These are phyloP conservation scores for Fraxinus dipetala DNA, from an alignment of 305 asterid genomes.

Conservation along the genomic window DNA sequence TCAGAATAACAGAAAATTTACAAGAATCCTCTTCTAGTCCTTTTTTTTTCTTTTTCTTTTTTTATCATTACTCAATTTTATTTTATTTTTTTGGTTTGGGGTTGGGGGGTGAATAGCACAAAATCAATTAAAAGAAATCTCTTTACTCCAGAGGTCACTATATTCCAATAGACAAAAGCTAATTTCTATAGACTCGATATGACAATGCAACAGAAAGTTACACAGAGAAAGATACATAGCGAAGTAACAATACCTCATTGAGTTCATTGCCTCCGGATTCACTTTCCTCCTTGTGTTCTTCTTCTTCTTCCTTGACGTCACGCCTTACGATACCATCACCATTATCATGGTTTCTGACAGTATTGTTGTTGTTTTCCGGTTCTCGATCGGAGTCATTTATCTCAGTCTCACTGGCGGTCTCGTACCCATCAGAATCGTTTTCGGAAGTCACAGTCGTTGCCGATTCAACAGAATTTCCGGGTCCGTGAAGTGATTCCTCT, in stretches of 20 bases:
- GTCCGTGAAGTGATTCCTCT: conserved; percentile 23
- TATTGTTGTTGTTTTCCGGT: conserved; percentile 24
- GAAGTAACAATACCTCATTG: conserved; percentile 35
- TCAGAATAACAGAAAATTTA: background rate
- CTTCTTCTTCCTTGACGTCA: conserved; percentile 26
- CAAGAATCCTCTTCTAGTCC: background rate
- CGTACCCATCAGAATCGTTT: conserved; percentile 69
- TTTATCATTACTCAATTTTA: background rate
- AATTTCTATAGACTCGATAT: background rate
- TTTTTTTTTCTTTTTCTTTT: no score
- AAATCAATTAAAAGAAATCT: background rate
- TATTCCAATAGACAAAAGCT: background rate
- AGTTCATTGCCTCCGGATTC: conserved; percentile 28
- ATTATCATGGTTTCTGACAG: conserved; percentile 7
- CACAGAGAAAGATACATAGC: background rate
- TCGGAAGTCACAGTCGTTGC: conserved; percentile 38
- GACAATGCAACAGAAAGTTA: background rate
- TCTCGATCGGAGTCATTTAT: conserved; percentile 40
- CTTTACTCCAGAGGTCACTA: background rate
- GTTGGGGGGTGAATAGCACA: background rate
- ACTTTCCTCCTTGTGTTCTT: conserved; percentile 22
- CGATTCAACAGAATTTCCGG: conserved; percentile 6
- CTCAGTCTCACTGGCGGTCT: conserved; percentile 89
- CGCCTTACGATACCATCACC: conserved; percentile 28
- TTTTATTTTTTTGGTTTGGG: no score